Percentiles rank a stretch among this genome's conserved stretches.
These are phyloP conservation scores for Choanephora cucurbitarum DNA, from an alignment of 371 early-diverging fungal species.

Conservation along the genomic window DNA sequence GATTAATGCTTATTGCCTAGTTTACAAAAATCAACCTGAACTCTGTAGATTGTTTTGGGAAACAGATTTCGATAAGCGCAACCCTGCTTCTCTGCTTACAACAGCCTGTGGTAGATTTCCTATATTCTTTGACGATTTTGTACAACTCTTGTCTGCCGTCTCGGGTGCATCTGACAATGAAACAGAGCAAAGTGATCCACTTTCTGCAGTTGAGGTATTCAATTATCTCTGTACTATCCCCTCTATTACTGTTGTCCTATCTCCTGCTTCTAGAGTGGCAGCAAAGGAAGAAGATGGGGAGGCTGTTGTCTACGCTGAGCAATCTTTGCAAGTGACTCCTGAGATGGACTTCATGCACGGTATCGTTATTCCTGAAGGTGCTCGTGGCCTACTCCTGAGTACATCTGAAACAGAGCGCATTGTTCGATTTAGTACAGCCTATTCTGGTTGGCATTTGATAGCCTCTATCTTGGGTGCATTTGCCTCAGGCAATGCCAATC, in stretches of 20 bases:
- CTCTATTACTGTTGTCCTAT: conserved; percentile 27
- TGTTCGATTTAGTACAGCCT: conserved; percentile 24
- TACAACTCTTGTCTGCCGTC: conserved; percentile 31
- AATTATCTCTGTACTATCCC: conserved; percentile 26
- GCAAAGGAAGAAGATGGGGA: conserved; percentile 9
- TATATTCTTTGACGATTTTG: conserved; percentile 27
- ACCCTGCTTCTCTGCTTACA: conserved; percentile 22
- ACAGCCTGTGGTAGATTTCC: conserved; percentile 40
- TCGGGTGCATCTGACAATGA: conserved; percentile 13
- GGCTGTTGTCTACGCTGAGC: conserved; percentile 7
- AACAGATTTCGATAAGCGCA: conserved; percentile 18
- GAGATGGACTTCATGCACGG: conserved; percentile 8
- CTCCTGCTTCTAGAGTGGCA: conserved; percentile 12
- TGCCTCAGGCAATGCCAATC: conserved; percentile 1
- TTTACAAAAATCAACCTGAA: conserved; percentile 33
- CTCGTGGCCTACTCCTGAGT: conserved; percentile 25
- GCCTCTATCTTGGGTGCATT: conserved; percentile 25
- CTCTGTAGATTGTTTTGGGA: conserved; percentile 39
- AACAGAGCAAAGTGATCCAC: conserved; percentile 2
- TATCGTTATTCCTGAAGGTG: conserved; percentile 23
- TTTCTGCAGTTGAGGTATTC: conserved; percentile 30
- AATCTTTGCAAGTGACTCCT: conserved; percentile 23
- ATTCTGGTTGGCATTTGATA: conserved; percentile 46
- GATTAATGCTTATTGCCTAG: conserved; percentile 17
- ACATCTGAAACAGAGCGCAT: conserved; percentile 14